These are phyloP conservation scores for Thraustotheca clavata DNA, from an alignment of 352 stramenopile genomes.

Conservation along the genomic window DNA sequence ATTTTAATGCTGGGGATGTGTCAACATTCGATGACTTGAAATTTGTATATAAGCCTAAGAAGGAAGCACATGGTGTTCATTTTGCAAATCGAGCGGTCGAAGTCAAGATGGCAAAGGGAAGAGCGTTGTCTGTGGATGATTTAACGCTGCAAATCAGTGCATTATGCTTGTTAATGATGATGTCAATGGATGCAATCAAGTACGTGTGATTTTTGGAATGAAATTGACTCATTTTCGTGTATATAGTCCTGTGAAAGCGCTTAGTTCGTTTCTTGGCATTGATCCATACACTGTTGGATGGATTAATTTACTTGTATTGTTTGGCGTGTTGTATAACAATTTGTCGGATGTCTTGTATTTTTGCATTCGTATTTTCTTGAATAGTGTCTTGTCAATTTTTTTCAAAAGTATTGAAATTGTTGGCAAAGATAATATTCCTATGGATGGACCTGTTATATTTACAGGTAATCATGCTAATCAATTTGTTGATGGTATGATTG, in stretches of 20 bases:
- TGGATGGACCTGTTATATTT: slow-evolving; percentile 95
- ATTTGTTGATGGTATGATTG: slow-evolving; percentile 96
- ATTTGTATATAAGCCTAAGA: neutral
- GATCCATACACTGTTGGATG: slow-evolving; percentile 65
- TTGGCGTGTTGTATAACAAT: slow-evolving; percentile 66
- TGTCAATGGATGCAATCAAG: slow-evolving; percentile 83
- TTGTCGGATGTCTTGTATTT: slow-evolving; percentile 71
- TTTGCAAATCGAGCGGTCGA: neutral
- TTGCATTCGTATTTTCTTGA: slow-evolving; percentile 90
- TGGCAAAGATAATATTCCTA: slow-evolving; percentile 93
- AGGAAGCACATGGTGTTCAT: neutral
- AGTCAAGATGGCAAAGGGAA: slow-evolving; percentile 29
- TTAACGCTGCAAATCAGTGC: slow-evolving; percentile 76
- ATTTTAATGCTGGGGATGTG: neutral
- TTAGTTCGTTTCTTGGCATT: slow-evolving; percentile 59
- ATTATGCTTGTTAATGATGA: slow-evolving; percentile 62
- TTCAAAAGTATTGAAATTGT: slow-evolving; percentile 97
- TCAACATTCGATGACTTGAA: neutral
- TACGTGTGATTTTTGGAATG: slow-evolving; percentile 28
- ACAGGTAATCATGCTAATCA: slow-evolving; percentile 98
- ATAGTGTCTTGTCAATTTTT: slow-evolving; percentile 96
- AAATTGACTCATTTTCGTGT: neutral
- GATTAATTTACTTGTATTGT: slow-evolving; percentile 49
- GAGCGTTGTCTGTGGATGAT: slow-evolving; percentile 41
- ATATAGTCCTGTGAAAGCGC: slow-evolving; percentile 65